Base-by-base conservation (phyloP, 2,329 filamentous ascomycete genomes). In the Exophiala phaeomuriformis region DNA sequence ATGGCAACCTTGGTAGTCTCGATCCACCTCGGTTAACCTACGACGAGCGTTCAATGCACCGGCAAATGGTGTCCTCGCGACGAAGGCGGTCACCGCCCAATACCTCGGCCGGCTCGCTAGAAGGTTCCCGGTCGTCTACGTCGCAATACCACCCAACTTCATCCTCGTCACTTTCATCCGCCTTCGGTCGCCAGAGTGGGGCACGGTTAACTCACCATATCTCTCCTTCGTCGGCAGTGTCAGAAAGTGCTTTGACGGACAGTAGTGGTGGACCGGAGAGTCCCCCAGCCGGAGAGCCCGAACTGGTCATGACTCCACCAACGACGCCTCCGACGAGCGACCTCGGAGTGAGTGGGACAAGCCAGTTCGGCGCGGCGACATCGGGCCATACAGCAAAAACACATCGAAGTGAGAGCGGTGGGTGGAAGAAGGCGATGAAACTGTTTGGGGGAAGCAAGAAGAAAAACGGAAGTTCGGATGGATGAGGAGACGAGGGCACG, bases 351-450 rank as follows among this genome's bases (percentile, higher is more conserved):
- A 66, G 37, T 51, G 49, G 55, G 36, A 37, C 41, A 31, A 47
- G 53, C n/a, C 45, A 54, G 33, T 9, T 31, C 31, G 49, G 52
- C 39, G 42, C 51, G 41, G 9, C 49, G 45, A 27, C 52, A 43
- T 49, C 51, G 19, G 60, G 67, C 42, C 53, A 51, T 73, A 69
- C 54, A 69, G 71, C n/a, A 69, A 71, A 62, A 61, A 63, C 55
- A 68, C 71, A 56, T 64, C 69, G 55, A 71, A 77, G 60, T 31
- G 61, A 63, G 44, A 63, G 61, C 47, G 75, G 75, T 60, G 71
- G 73, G 3, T 77, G 75, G 74, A 77, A 75, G 64, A 77, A 76
- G 60, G 73, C 73, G 2, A 72, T 75, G 67, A 76, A 75, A 62
- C 63, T 77, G n/a, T 59, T 62, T 40, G 51, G 60, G 29, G 53